Conservation (phyloP, 2,329 filamentous ascomycete genomes). For the Exophiala oligosperma region DNA sequence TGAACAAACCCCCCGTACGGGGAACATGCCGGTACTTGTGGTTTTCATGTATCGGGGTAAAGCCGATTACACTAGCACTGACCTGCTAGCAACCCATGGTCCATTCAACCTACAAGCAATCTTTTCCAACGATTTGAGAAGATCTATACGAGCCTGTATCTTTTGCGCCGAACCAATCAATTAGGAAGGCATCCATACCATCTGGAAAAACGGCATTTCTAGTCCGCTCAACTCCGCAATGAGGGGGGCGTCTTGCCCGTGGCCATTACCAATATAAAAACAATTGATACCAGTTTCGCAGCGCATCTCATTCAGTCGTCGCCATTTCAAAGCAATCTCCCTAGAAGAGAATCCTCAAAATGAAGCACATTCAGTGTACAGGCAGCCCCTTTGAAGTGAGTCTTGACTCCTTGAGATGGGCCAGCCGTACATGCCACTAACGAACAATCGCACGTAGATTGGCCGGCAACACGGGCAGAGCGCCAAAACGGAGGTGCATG, state of each 20-base stretch:
- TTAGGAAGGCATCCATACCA: background rate
- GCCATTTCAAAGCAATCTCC: background rate
- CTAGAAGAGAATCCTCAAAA: conserved; percentile 10
- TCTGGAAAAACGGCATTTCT: background rate
- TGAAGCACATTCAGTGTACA: conserved; percentile 31
- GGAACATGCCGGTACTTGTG: too few species aligned
- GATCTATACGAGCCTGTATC: too few species aligned
- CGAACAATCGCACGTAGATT: conserved; percentile 23
- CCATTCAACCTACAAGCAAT: too few species aligned
- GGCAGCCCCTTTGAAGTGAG: conserved; percentile 33
- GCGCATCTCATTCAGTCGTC: background rate
- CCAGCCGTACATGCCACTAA: background rate
- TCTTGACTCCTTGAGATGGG: background rate
- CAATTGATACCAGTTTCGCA: background rate
- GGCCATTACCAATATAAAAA: background rate
- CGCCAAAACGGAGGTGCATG: conserved; percentile 30
- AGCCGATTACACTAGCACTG: too few species aligned
- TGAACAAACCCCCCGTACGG: too few species aligned
- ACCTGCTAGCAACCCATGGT: too few species aligned
- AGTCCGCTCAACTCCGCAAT: conserved; percentile 7
- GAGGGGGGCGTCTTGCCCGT: background rate
- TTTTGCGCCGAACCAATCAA: background rate
- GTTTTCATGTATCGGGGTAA: too few species aligned
- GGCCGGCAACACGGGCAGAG: conserved; percentile 33
- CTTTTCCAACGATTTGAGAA: too few species aligned